A percentile compares a stretch with the other conserved stretches of the same genome.
phyloP scores from a whole-genome alignment of 116 monocot species.

The Trichopus zeylanicus region DNA sequence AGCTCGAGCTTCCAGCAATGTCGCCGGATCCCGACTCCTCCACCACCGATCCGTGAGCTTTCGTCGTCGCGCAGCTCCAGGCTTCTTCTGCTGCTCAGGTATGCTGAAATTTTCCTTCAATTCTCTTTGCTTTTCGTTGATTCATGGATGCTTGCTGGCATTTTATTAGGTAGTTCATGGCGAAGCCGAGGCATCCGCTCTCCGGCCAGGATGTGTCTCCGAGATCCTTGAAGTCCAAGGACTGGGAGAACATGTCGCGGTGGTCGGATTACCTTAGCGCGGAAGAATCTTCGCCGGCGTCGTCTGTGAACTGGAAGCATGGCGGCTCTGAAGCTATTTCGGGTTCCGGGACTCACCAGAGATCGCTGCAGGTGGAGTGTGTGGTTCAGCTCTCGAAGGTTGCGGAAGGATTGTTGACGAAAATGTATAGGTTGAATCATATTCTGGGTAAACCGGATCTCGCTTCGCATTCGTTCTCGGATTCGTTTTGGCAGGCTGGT shows the following conservation, averaged over 20 bases:
- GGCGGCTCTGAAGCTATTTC: conserved; percentile 26
- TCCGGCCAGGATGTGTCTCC: conserved; percentile 50
- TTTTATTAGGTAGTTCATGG: conserved; percentile 23
- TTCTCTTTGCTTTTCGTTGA: neutral
- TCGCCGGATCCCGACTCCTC: neutral
- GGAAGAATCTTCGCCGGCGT: conserved; percentile 44
- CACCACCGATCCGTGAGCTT: too few species aligned
- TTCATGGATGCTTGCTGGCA: conserved; percentile 9
- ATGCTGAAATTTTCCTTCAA: neutral
- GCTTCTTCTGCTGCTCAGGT: neutral
- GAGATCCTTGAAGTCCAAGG: conserved; percentile 51
- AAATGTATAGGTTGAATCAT: conserved; percentile 67
- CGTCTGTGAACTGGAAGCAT: conserved; percentile 50
- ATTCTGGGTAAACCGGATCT: conserved; percentile 67
- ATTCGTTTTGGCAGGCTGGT: conserved; percentile 83
- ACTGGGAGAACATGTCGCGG: conserved; percentile 56
- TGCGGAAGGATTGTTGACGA: conserved; percentile 73
- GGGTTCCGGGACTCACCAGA: conserved; percentile 32
- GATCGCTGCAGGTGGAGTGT: conserved; percentile 64
- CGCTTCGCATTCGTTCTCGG: conserved; percentile 59
- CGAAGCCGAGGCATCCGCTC: conserved; percentile 30
- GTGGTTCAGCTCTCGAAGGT: conserved; percentile 79
- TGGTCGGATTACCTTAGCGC: conserved; percentile 75
- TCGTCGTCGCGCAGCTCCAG: neutral
- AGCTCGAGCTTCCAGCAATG: neutral